Conservation (phyloP, 2,329 filamentous ascomycete genomes). For the Rhynchosporium secalis region DNA sequence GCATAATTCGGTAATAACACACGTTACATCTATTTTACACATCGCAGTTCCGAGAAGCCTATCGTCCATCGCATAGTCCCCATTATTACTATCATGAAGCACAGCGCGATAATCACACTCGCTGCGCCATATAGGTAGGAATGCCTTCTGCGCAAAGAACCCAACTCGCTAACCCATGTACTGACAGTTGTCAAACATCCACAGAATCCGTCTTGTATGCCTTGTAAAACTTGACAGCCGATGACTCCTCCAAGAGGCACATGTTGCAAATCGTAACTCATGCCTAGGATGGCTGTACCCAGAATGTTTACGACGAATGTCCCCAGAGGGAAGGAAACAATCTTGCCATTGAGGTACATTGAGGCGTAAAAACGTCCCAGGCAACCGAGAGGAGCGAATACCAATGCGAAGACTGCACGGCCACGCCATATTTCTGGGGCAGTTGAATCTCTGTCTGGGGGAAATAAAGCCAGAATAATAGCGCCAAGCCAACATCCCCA, state of each 20-base stretch:
- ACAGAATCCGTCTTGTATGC: slow-evolving; percentile 67
- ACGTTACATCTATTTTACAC: slow-evolving; percentile 31
- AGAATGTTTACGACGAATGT: slow-evolving; percentile 82
- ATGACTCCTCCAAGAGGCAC: slow-evolving; percentile 53
- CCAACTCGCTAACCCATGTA: slow-evolving; percentile 65
- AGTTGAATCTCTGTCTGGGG: slow-evolving; percentile 55
- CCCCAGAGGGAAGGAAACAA: slow-evolving; percentile 74
- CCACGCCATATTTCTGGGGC: slow-evolving; percentile 69
- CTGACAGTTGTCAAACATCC: slow-evolving; percentile 66
- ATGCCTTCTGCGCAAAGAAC: slow-evolving; percentile 51
- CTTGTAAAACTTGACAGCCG: slow-evolving; percentile 68
- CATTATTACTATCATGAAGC: slow-evolving; percentile 68
- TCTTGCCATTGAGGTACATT: slow-evolving; percentile 65
- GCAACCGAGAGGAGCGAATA: slow-evolving; percentile 81
- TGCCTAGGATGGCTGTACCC: slow-evolving; percentile 72
- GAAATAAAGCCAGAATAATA: slow-evolving; percentile 68
- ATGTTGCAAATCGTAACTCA: slow-evolving; percentile 79
- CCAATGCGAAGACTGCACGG: slow-evolving; percentile 70
- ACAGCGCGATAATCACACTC: slow-evolving; percentile 61
- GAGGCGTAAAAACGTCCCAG: slow-evolving; percentile 73
- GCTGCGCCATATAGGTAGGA: slow-evolving; percentile 67
- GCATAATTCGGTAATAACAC: neutral
- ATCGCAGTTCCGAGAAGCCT: slow-evolving; percentile 48
- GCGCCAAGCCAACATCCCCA: slow-evolving; percentile 78
- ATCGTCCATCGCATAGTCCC: slow-evolving; percentile 71